phyloP scores from a whole-genome alignment of 805 yeast genomes.

The Pichia nakasei region DNA sequence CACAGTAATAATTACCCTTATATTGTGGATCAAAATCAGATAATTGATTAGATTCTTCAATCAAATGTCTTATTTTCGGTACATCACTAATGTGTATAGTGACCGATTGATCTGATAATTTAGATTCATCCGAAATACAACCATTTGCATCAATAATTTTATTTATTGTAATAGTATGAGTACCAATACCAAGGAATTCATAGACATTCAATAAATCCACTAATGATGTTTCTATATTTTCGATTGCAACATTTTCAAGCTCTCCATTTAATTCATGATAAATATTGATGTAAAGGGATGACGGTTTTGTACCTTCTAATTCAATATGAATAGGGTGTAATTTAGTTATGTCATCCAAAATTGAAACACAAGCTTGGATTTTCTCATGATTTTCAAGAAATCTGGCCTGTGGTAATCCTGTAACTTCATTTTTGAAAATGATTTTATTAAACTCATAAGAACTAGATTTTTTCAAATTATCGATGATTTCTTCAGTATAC shows the following conservation, averaged over 20 bases:
- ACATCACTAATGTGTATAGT: slow-evolving; percentile 64
- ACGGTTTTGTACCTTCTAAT: slow-evolving; percentile 69
- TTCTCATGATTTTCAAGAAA: slow-evolving; percentile 14
- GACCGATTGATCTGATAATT: slow-evolving; percentile 14
- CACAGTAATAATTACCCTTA: slow-evolving; percentile 53
- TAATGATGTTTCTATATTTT: slow-evolving; percentile 30
- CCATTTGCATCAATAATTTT: slow-evolving; percentile 62
- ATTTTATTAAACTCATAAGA: slow-evolving; percentile 26
- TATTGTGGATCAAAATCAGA: slow-evolving; percentile 12
- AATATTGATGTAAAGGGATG: slow-evolving; percentile 45
- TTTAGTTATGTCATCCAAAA: slow-evolving; percentile 16
- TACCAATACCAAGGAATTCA: slow-evolving; percentile 55
- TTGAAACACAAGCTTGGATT: slow-evolving; percentile 25
- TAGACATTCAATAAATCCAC: slow-evolving; percentile 37
- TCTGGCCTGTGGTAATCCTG: slow-evolving; percentile 49
- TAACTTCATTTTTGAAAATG: slow-evolving; percentile 42
- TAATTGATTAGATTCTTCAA: slow-evolving; percentile 26
- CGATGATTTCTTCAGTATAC: slow-evolving; percentile 38
- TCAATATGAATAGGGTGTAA: slow-evolving; percentile 46
- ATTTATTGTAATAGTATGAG: slow-evolving; percentile 50
- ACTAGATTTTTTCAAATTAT: slow-evolving; percentile 17
- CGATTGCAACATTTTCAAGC: slow-evolving; percentile 37
- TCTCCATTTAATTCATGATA: slow-evolving; percentile 53
- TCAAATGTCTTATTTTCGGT: slow-evolving; percentile 50
- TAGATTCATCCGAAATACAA: slow-evolving; percentile 43